These are phyloP conservation scores for Sphaerostilbella broomeana DNA, from an alignment of 2,329 filamentous ascomycete genomes.

Conservation along the genomic window DNA sequence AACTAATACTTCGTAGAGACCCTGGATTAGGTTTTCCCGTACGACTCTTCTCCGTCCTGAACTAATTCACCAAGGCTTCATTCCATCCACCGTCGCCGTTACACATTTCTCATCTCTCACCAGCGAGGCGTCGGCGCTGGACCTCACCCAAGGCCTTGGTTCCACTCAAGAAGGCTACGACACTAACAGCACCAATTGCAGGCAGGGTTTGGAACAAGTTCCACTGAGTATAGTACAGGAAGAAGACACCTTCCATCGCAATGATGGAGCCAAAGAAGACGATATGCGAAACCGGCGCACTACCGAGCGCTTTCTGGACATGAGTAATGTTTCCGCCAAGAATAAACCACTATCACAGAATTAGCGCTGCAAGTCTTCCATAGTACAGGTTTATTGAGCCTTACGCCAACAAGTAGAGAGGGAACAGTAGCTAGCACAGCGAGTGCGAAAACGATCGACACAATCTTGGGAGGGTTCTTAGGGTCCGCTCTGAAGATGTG, in stretches of 20 bases:
- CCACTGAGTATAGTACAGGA: constrained; percentile 89
- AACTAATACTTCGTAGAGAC: no score
- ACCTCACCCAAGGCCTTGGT: constrained; percentile 89
- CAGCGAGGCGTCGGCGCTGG: constrained; percentile 76
- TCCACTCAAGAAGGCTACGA: constrained; percentile 76
- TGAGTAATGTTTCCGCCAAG: constrained; percentile 82
- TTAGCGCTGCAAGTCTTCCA: constrained; percentile 17
- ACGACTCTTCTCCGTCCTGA: no score
- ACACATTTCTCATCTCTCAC: constrained; percentile 45
- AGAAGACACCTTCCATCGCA: constrained; percentile 85
- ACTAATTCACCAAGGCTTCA: no score
- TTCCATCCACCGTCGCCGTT: no score
- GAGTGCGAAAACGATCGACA: constrained; percentile 71
- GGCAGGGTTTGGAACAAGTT: constrained; percentile 86
- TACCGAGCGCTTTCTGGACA: constrained; percentile 64
- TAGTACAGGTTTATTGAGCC: background rate
- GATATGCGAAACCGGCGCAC: constrained; percentile 72
- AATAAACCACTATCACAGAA: constrained; percentile 58
- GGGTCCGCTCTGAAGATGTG: constrained; percentile 83
- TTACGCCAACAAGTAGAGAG: constrained; percentile 60
- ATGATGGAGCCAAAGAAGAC: constrained; percentile 84
- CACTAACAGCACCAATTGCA: constrained; percentile 58
- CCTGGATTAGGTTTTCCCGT: no score
- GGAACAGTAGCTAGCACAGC: constrained; percentile 70
- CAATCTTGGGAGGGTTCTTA: constrained; percentile 69